A percentile compares a stretch with the other conserved stretches of the same genome.
Conservation (phyloP, 352 stramenopile genomes). For the Aphanomyces stellatus region DNA sequence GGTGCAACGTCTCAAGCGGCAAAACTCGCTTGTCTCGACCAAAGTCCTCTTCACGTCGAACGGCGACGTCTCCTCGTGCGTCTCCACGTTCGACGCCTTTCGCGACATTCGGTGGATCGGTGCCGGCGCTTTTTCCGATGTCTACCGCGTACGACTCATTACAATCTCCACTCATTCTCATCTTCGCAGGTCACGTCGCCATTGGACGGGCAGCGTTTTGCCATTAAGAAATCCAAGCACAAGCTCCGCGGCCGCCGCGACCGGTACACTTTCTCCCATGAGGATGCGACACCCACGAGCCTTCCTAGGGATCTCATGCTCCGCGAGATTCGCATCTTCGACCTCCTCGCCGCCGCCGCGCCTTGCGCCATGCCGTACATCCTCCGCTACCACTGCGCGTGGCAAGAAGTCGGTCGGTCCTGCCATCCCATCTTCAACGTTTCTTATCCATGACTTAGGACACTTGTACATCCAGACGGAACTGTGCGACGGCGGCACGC, state of each 20-base stretch:
- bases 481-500: slow-evolving; percentile 81
- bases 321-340: slow-evolving; percentile 53
- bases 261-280: slow-evolving; percentile 33
- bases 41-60: slow-evolving; percentile 10
- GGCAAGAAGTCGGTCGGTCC: slow-evolving; percentile 77
- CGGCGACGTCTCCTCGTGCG: not conserved
- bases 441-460: slow-evolving; percentile 25
- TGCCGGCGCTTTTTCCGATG: slow-evolving; percentile 56
- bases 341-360: slow-evolving; percentile 24
- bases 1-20: not conserved
- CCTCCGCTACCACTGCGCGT: slow-evolving; percentile 92
- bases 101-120: slow-evolving; percentile 54
- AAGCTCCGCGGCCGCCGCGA: slow-evolving; percentile 67
- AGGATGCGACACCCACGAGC: not conserved
- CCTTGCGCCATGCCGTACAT: slow-evolving; percentile 61
- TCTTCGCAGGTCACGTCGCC: slow-evolving; percentile 20
- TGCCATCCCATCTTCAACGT: not conserved
- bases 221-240: slow-evolving; percentile 76
- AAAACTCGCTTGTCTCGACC: slow-evolving; percentile 19
- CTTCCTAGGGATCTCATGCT: slow-evolving; percentile 39
- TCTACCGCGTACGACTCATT: slow-evolving; percentile 39
- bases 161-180: slow-evolving; percentile 3
- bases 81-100: slow-evolving; percentile 38
- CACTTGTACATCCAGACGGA: slow-evolving; percentile 93
- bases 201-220: slow-evolving; percentile 35